Conservation (phyloP, 2,329 filamentous ascomycete genomes). For the Paecilomyces dactylethromorphus region DNA sequence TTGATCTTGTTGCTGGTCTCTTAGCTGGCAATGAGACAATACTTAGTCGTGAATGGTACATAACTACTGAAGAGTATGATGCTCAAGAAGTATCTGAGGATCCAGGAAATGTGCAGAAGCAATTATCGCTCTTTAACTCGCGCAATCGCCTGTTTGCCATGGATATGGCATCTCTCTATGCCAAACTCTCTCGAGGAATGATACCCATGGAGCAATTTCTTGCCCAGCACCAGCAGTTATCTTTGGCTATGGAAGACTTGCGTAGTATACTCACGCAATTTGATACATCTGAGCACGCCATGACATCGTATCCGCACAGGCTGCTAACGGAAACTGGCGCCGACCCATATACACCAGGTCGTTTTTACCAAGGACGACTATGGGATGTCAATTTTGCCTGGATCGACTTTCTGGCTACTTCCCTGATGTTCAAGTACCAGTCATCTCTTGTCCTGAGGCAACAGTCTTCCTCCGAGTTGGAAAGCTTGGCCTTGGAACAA, state of each 20-base stretch:
- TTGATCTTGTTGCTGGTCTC: slow-evolving; percentile 77
- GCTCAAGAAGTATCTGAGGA: slow-evolving; percentile 51
- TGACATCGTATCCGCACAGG: slow-evolving; percentile 56
- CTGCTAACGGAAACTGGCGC: slow-evolving; percentile 57
- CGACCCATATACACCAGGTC: slow-evolving; percentile 62
- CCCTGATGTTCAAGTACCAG: slow-evolving; percentile 75
- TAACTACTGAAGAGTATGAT: slow-evolving; percentile 57
- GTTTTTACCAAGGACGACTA: slow-evolving; percentile 63
- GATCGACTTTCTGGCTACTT: slow-evolving; percentile 71
- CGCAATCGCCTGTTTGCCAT: slow-evolving; percentile 66
- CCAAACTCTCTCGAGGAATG: slow-evolving; percentile 57
- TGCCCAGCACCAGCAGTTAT: slow-evolving; percentile 52
- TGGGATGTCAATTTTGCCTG: slow-evolving; percentile 69
- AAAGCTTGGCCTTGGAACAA: slow-evolving; percentile 58
- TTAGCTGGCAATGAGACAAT: slow-evolving; percentile 72
- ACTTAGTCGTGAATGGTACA: slow-evolving; percentile 73
- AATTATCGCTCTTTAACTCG: slow-evolving; percentile 61
- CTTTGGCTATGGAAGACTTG: slow-evolving; percentile 34
- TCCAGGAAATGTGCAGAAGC: slow-evolving; percentile 58
- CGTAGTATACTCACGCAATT: slow-evolving; percentile 55
- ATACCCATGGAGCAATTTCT: slow-evolving; percentile 61
- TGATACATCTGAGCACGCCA: slow-evolving; percentile 54
- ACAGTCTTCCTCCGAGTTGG: slow-evolving; percentile 48
- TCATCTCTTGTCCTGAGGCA: slow-evolving; percentile 52
- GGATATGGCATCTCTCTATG: slow-evolving; percentile 74